These are phyloP conservation scores for Colletotrichum sansevieriae DNA, from an alignment of 2,329 filamentous ascomycete species.

Conservation along the genomic window DNA sequence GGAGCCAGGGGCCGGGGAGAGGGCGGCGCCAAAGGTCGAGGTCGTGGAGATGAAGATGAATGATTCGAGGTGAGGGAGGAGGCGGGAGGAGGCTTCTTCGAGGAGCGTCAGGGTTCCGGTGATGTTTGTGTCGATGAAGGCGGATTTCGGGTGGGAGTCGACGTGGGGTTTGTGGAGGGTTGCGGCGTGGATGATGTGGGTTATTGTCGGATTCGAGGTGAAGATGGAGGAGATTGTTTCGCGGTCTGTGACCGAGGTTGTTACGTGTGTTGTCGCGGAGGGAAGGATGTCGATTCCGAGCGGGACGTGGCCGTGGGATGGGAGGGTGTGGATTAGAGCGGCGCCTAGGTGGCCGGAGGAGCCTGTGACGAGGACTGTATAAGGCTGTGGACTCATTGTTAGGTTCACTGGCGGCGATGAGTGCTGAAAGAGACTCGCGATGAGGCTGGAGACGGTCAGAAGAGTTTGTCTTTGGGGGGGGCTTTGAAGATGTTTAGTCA, in stretches of 20 bases:
- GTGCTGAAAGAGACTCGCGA: fast-evolving
- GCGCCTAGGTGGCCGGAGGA: slow-evolving; percentile 61
- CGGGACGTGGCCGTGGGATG: slow-evolving; percentile 54
- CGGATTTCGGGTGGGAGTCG: slow-evolving; percentile 56
- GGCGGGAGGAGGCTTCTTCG: slow-evolving; percentile 52
- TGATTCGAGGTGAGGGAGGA: slow-evolving; percentile 47
- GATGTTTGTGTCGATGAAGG: slow-evolving; percentile 61
- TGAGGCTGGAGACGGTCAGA: background rate
- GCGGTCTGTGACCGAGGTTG: slow-evolving; percentile 55
- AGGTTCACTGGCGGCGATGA: too few species aligned
- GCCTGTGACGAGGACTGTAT: slow-evolving; percentile 59
- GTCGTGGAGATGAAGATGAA: slow-evolving; percentile 62
- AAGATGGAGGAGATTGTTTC: slow-evolving; percentile 51
- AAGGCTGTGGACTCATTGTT: slow-evolving; percentile 11
- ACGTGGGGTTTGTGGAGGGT: slow-evolving; percentile 64
- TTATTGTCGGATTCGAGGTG: slow-evolving; percentile 48
- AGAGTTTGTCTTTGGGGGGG: background rate
- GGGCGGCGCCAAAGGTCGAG: slow-evolving; percentile 58
- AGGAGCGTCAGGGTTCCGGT: slow-evolving; percentile 58
- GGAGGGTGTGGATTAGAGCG: slow-evolving; percentile 59
- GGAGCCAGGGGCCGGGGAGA: slow-evolving; percentile 51
- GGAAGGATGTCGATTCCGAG: slow-evolving; percentile 59
- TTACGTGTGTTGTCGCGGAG: slow-evolving; percentile 51
- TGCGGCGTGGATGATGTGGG: slow-evolving; percentile 59
- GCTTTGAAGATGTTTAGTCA: background rate